These are phyloP conservation scores for Butyriboletus loyo DNA, from an alignment of 768 basidiomycete species.

Conservation along the genomic window DNA sequence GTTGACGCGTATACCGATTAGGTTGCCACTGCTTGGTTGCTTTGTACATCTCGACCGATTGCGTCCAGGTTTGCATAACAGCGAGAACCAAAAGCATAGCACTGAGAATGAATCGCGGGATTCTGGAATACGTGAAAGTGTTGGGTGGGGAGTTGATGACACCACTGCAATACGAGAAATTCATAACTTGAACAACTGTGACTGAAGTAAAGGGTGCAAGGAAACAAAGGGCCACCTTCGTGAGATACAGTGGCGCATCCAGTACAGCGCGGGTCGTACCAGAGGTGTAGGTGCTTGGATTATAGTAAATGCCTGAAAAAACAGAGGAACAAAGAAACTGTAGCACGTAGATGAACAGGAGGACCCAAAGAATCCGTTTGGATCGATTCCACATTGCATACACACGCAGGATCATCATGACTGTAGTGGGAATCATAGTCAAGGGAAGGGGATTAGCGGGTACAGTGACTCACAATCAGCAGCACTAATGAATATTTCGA, in stretches of 20 bases:
- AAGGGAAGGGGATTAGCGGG: neutral
- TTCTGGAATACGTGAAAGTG: neutral
- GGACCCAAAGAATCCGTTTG: no score
- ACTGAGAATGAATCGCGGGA: conserved; percentile 3
- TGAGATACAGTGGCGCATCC: neutral
- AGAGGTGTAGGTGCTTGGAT: neutral
- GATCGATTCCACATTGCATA: no score
- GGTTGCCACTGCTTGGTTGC: conserved; percentile 3
- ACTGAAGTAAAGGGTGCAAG: neutral
- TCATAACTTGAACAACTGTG: neutral
- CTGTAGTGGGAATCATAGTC: neutral
- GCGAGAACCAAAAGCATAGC: neutral
- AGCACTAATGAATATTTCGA: neutral
- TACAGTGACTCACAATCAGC: neutral
- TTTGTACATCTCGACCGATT: neutral
- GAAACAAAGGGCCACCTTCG: no score
- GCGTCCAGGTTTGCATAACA: neutral
- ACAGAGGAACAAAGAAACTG: neutral
- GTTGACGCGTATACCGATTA: conserved; percentile 2
- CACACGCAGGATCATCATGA: neutral
- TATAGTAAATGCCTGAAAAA: neutral
- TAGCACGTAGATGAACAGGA: neutral
- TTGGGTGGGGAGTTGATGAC: neutral
- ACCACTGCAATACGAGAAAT: neutral
- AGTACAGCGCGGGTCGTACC: neutral